phyloP scores from a whole-genome alignment of 2,329 filamentous ascomycete genomes.

The Colletotrichum viniferum region DNA sequence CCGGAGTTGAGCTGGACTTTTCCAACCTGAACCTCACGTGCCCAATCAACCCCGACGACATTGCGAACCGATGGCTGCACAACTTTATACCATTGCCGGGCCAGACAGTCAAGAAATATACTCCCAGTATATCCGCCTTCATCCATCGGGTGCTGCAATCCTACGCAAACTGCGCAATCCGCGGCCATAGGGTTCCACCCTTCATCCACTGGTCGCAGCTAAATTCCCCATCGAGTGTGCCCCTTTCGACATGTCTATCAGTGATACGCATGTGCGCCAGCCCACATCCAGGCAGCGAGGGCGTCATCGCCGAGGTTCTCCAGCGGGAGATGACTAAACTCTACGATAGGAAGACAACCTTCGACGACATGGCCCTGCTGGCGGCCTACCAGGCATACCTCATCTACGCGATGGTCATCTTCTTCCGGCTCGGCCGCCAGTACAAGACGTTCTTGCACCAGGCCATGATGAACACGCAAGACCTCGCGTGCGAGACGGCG shows the following conservation, averaged over 20 bases:
- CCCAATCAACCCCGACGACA: constrained; percentile 50
- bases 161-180: constrained; percentile 40
- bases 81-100: constrained; percentile 48
- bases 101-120: constrained; percentile 47
- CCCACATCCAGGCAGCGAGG: constrained; percentile 35
- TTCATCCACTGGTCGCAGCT: constrained; percentile 49
- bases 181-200: constrained; percentile 42
- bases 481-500: constrained; percentile 46
- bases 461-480: constrained; percentile 54
- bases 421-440: constrained; percentile 40
- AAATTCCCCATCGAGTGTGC: constrained; percentile 24
- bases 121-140: constrained; percentile 38
- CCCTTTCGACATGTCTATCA: constrained; percentile 45
- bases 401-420: constrained; percentile 54
- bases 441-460: constrained; percentile 38
- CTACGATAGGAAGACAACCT: constrained; percentile 28
- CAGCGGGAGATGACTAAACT: constrained; percentile 47
- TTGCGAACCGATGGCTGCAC: constrained; percentile 54
- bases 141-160: constrained; percentile 48
- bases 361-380: constrained; percentile 36
- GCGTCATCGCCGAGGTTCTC: constrained; percentile 35
- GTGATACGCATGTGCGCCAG: constrained; percentile 43
- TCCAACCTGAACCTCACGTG: constrained; percentile 41
- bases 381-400: constrained; percentile 57
- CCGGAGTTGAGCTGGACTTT: constrained; percentile 33